Evolutionary conservation across 2,329 filamentous ascomycete genomes (phyloP), one percentile per base, ranked within the genome.

Genomic region (Fusarium sp.): DNA sequence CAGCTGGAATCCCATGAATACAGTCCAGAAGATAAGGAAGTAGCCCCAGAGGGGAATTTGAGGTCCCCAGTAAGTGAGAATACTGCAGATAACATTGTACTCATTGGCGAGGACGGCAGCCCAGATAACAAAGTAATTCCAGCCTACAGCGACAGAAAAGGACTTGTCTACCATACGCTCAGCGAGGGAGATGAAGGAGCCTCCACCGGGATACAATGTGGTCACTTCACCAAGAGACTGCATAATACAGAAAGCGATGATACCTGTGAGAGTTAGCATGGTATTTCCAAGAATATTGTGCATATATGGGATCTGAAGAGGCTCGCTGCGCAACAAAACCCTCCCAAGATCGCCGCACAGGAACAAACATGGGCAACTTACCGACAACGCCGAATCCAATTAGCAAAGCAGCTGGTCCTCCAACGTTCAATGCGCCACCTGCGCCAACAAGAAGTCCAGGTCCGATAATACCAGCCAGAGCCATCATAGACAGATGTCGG

Each of bases 191-290:
- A 89, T 89, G 73, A 94, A 93, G 0, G 90, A 89, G 4, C 91
- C 91, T 7, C 89, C 89, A 1, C 88, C 90, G 1, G 91, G 91
- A 70, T 91, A 93, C 3, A 93, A 80, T 9, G 91, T 93, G 5
- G 91, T 92, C 73, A 94, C 82, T 77, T 94, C 92, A 22, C 92
- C 92, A 9, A 94, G 81, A 7, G 88, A 91, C 82, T 93, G 91
- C 88, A 92, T 93, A 69, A 91, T 86, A 70, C 83, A 85, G 67
- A 84, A 86, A 3, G 91, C 91, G 62, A 94, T 87, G 67, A 93
- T 85, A 54, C 80, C 80, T 81, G 27, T 16, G 6, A 45, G 32
- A 29, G 56, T 79, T 47, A 78, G 72, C 24, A 29, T 49, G 47
- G 16, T 1, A n/a, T 9, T 30, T 22, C 18, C 22, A 22, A 13